Evolutionary conservation across 129 eudicot genomes (phyloP).

Genomic region (Sambucus nigra): DNA sequence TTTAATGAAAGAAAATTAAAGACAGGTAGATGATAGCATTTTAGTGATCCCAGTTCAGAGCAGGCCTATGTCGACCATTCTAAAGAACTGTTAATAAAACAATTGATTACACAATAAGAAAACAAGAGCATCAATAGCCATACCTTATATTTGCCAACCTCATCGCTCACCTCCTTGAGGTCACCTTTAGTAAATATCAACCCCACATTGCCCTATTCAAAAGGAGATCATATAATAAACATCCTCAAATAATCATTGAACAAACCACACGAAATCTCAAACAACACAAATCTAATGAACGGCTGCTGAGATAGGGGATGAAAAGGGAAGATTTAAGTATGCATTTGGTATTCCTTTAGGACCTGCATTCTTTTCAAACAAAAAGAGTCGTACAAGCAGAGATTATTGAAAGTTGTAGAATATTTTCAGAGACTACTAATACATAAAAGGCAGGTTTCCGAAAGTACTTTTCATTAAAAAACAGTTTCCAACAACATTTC

Average conservation of each 20-base stretch:
- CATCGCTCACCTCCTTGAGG: slow-evolving; percentile 36
- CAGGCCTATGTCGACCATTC: background rate
- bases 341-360: background rate
- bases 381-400: no score
- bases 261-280: background rate
- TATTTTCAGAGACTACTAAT: no score
- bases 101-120: background rate
- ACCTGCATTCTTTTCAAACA: background rate
- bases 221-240: background rate
- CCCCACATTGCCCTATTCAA: slow-evolving; percentile 31
- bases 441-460: no score
- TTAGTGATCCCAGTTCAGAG: no score
- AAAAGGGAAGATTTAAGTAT: background rate
- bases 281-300: background rate
- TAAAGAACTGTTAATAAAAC: background rate
- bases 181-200: slow-evolving; percentile 33
- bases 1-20: background rate
- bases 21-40: background rate
- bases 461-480: no score
- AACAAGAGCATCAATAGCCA: background rate
- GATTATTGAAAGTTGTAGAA: no score
- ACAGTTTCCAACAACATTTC: no score
- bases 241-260: background rate
- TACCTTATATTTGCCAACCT: slow-evolving; percentile 37
- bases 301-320: background rate